Evolutionary conservation across 345 rosid species (phyloP), one percentile per base, ranked within the genome.

Genomic region (Eucalyptus caleyi): DNA sequence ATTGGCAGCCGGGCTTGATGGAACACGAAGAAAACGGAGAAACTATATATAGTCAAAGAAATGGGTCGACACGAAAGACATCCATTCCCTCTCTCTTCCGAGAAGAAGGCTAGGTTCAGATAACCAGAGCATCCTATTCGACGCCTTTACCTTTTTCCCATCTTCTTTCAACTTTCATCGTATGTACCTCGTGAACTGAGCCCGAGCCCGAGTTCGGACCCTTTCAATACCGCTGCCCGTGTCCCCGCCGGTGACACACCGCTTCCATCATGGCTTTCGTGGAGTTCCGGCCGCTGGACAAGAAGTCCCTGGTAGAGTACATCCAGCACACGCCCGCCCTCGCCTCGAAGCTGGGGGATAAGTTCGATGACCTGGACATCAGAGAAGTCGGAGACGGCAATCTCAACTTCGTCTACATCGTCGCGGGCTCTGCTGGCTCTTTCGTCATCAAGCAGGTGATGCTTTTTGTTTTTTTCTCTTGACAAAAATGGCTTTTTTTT

Each of bases 381-480:
- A 94, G 92, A 89, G 99, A 98, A 94, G 99, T 98, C 45, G 99
- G 99, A 86, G 99, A 97, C 91, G 99, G 99, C 86, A 98, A 98
- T 87, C 96, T 98, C 90, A 98, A 97, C 89, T 98, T 94, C 91
- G 99, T 97, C 89, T 96, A 91, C 96, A 96, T 98, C 90, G 95
- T 98, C 45, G 86, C 87, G 44, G 94, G 93, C 88, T 86, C 96
- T 45, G 87, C 93, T 87, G 99, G 96, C 23, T 98, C 99, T 40
- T 89, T 98, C 60, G 97, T 98, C 90, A 91, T 96, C 95, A 96
- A 98, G 94, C 98, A 98, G 99, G 99, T 95, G 53, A 60, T 9
- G 62, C 13, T 18, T 27, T 77, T 40, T 19, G 59, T 50, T 53
- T 51, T 51, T 32, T 40, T 82, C 30, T 9, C 27, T 67, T 45